Base-by-base conservation (phyloP, 768 basidiomycete species). In the Mycena galopus region DNA sequence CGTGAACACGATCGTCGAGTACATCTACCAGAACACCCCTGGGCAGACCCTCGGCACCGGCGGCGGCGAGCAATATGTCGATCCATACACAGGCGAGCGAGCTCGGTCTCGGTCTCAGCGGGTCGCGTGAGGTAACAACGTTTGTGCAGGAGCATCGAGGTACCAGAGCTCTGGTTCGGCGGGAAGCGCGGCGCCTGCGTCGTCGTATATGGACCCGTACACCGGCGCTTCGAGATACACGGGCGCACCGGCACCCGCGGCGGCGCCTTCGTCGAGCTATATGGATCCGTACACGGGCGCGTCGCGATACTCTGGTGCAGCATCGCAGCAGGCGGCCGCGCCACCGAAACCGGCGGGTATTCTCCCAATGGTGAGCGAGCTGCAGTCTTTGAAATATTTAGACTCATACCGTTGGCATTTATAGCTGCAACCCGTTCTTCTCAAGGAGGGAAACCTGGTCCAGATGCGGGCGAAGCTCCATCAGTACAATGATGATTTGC, bases 11-110 rank as follows among this genome's bases (percentile, higher is more conserved):
- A 93, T 99, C 17, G 97, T 94, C 32, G 86, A 87, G 65, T 99
- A 98, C 82, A 99, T 99, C 64, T 94, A 98, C 82, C 94, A 94
- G 82, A 98, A 96, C 74, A 94, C 96, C 0, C 84, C 87, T 4
- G 95, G 94, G 1, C 91, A 95, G 25, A 91, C 86, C 64, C 82
- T 98, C 12, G 92, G 93, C 47, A 78, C 84, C 4, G 83, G 85
- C 23, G 71, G 67, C n/a, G 84, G 80, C 53, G 88, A 86, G 59
- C 88, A 91, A 58, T 95, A 88, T 78, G 89, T 92, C 25, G 97
- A 99, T 79, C 97, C 97, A 7, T 99, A 89, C 81, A 99, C 97
- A 72, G 97, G 97, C 88, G 79, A 72, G 80, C 63, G 17, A 11
- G 44, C 12, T 64, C 57, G 64, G 73, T 61, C 12, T 64, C 57